Evolutionary conservation across 2,329 filamentous ascomycete species (phyloP), one percentile per base, ranked within the genome.

Genomic region (Karstenula rhodostoma): DNA sequence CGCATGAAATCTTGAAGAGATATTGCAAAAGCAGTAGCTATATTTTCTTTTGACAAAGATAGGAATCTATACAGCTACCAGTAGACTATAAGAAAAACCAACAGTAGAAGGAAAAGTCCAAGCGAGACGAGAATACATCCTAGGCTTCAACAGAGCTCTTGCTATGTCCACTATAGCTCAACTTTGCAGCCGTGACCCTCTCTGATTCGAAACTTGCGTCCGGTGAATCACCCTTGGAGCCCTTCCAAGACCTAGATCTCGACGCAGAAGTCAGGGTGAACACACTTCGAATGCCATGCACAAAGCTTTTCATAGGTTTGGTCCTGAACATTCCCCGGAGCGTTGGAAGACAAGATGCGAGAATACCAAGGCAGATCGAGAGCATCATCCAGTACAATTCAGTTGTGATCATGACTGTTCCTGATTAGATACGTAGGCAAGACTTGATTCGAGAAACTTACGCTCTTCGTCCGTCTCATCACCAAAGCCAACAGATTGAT

Each of bases 301-400:
- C 47, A 27, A 49, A 32, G 29, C 47, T 49, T 17, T 49, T 25
- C 47, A 49, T 33, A 10, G 47, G 57, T 17, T 58, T 55, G n/a
- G n/a, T 53, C 27, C 46, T 57, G 44, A 60, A 23, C 5, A 63
- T 46, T 37, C 54, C 58, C 3, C 61, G 55, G n/a, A 63, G 58
- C 13, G 61, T 63, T 10, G 61, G 61, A 7, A 63, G 56, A 25
- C 58, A 63, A 19, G 49, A 42, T 32, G 61, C 61, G 23, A 63
- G 48, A 25, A 60, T 19, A 12, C 54, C 61, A 49, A 63, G 33
- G 25, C 50, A 56, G n/a, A 58, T 58, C 25, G 60, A 55, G 10
- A 63, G 32, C 12, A 58, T 25, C 35, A 51, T 56, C 58, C 58
- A 63, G 32, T 58, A 63, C 23, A 63, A 40, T 43, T 63, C 61